phyloP scores from a whole-genome alignment of 2,329 filamentous ascomycete species.

The Ilyonectria sp. region DNA sequence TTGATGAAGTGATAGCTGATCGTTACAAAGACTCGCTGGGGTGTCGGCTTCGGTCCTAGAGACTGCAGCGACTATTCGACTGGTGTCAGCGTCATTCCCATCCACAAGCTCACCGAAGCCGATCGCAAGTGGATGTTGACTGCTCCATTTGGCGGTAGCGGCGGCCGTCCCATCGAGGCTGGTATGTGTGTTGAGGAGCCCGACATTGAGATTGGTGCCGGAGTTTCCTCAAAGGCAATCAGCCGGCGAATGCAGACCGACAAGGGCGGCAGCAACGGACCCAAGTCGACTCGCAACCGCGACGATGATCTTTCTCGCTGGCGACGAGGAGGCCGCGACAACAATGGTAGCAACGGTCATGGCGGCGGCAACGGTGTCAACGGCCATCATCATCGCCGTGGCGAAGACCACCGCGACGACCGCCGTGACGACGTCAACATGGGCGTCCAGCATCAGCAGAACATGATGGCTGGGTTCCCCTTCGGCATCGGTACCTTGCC shows the following conservation, averaged over 20 bases:
- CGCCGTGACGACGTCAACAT: constrained; percentile 35
- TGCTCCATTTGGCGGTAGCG: constrained; percentile 93
- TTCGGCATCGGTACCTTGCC: constrained; percentile 59
- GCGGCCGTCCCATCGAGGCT: constrained; percentile 83
- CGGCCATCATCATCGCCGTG: constrained; percentile 37
- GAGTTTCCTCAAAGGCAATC: constrained; percentile 93
- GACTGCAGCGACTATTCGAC: constrained; percentile 97
- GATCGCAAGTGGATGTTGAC: constrained; percentile 98
- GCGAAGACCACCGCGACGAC: constrained; percentile 37
- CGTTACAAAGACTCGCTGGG: constrained; percentile 86
- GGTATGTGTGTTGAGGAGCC: constrained; percentile 96
- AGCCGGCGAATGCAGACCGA: constrained; percentile 79
- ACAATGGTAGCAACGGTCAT: constrained; percentile 43
- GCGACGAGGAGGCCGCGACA: constrained; percentile 53
- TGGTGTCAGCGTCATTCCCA: constrained; percentile 93
- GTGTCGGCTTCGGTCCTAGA: constrained; percentile 95
- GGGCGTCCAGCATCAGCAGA: constrained; percentile 31
- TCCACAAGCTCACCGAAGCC: constrained; percentile 92
- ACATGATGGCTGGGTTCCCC: constrained; percentile 51
- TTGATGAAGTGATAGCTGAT: constrained; percentile 42
- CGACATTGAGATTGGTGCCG: constrained; percentile 97
- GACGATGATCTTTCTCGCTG: constrained; percentile 55
- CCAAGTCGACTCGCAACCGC: constrained; percentile 71
- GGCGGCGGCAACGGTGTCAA: constrained; percentile 37
- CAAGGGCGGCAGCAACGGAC: constrained; percentile 75